Base-by-base conservation (phyloP, 768 basidiomycete species). In the Calocybe gangraenosa region DNA sequence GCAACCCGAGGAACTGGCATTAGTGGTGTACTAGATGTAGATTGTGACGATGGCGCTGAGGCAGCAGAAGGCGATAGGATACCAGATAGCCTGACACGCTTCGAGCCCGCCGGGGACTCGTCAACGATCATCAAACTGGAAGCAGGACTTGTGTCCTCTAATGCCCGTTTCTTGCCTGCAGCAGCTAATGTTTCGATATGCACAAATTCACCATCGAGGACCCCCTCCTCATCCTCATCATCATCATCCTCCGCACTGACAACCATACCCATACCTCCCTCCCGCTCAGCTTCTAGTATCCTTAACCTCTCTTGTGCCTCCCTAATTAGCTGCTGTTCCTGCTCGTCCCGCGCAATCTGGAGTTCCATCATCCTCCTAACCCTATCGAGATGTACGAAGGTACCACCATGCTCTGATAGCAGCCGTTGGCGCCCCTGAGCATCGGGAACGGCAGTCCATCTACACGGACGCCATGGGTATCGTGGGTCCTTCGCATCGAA, bases 401-500 rank as follows among this genome's bases (percentile, higher is more conserved):
- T 42, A 0, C 21, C 13, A 8, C 44, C 46, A 0, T 39, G 25
- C 10, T 49, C 38, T n/a, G 19, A 30, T 4, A 49, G 38, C 2
- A 55, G 23, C 19, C 2, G 30, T 14, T 51, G 51, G 11, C 57
- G 51, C 35, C 44, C 51, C 8, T 47, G 43, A 9, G 37, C 14
- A 7, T 42, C 46, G 9, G 57, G 56, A 2, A 57, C 45, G 5
- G 22, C 18, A 8, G 6, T 44, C 46, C 44, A 53, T n/a, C 42
- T 42, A 31, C 50, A 47, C 15, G 53, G 40, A 5, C 51, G 47
- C 56, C 55, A 59, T 15, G 49, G 47, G 41, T 52, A 51, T 25
- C 35, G 42, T 2, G 36, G 40, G n/a, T 45, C 35, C 35, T 30
- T 45, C 13, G 45, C 42, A 48, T 69, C 65, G 34, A 58, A 59